phyloP scores from a whole-genome alignment of 169 alveolate species.

The Plasmodium inui region DNA sequence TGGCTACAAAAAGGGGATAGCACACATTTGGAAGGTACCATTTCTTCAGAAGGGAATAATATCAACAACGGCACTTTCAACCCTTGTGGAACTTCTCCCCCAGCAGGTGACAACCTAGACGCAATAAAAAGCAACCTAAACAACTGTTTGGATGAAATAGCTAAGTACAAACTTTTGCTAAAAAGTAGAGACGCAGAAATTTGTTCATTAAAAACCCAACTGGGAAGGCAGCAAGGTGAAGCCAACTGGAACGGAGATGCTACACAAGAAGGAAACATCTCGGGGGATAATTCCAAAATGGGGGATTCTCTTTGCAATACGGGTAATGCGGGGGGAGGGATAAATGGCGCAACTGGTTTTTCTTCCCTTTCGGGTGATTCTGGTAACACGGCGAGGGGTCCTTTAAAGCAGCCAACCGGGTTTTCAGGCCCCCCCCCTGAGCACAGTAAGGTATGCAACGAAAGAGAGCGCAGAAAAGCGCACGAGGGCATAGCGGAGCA shows the following conservation, averaged over 20 bases:
- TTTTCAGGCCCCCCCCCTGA: background rate
- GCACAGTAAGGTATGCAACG: slow-evolving; percentile 7
- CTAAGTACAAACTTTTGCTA: slow-evolving; percentile 22
- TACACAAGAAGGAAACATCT: background rate
- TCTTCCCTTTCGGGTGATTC: background rate
- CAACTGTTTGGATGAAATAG: slow-evolving; percentile 30
- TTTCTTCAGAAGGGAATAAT: background rate
- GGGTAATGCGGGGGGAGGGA: background rate
- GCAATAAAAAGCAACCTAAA: slow-evolving; percentile 12
- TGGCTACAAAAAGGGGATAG: background rate
- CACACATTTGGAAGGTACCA: background rate
- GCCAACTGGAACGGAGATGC: background rate
- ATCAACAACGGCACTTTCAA: background rate
- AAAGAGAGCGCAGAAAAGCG: background rate
- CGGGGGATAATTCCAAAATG: background rate
- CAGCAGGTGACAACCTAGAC: slow-evolving; percentile 2
- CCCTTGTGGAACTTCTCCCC: background rate
- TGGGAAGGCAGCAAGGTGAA: slow-evolving; percentile 7
- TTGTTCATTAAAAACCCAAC: slow-evolving; percentile 17
- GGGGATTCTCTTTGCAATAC: background rate
- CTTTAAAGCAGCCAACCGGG: background rate
- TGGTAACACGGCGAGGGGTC: background rate
- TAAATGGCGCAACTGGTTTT: background rate
- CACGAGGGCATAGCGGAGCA: background rate
- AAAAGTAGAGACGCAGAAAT: slow-evolving; percentile 51